A percentile compares a stretch with the other conserved stretches of the same genome.
Conservation (phyloP, 1,284 basidiomycete genomes). For the Cryptococcus sp. region DNA sequence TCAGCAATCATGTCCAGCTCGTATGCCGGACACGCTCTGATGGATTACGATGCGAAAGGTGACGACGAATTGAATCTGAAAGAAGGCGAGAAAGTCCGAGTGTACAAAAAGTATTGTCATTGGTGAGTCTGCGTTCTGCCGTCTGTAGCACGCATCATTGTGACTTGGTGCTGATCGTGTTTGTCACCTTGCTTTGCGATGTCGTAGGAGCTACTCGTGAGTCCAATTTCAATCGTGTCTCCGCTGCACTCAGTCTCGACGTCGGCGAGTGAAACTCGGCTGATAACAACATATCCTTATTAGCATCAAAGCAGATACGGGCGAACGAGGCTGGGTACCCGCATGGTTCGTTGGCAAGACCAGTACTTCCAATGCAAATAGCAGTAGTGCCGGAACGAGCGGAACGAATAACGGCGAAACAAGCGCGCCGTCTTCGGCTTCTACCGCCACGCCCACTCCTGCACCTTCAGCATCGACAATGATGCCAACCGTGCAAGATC, state of each 20-base stretch:
- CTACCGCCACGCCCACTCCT: not conserved
- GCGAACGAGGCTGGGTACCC: constrained; percentile 89
- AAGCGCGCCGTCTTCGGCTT: not conserved
- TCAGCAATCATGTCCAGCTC: constrained; percentile 87
- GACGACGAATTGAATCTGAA: constrained; percentile 82
- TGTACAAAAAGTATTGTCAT: constrained; percentile 97
- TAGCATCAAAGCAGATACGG: constrained; percentile 79
- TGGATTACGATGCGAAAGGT: constrained; percentile 90
- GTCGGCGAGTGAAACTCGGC: not conserved
- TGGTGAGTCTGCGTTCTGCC: constrained; percentile 69
- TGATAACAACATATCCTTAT: not conserved
- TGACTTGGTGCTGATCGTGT: not conserved
- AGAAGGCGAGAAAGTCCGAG: constrained; percentile 82
- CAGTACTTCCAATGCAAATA: not conserved
- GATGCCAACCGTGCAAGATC: too few species aligned
- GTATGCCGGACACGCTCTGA: constrained; percentile 89
- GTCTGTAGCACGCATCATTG: constrained; percentile 1
- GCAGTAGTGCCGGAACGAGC: not conserved
- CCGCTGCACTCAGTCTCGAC: too few species aligned
- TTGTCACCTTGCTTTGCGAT: constrained; percentile 10
- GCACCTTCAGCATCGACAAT: too few species aligned
- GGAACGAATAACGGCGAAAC: not conserved
- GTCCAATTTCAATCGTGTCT: not conserved
- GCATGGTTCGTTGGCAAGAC: constrained; percentile 54
- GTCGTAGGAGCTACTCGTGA: constrained; percentile 15